Conservation (phyloP, 768 basidiomycete genomes). For the Arthromyces matolae region DNA sequence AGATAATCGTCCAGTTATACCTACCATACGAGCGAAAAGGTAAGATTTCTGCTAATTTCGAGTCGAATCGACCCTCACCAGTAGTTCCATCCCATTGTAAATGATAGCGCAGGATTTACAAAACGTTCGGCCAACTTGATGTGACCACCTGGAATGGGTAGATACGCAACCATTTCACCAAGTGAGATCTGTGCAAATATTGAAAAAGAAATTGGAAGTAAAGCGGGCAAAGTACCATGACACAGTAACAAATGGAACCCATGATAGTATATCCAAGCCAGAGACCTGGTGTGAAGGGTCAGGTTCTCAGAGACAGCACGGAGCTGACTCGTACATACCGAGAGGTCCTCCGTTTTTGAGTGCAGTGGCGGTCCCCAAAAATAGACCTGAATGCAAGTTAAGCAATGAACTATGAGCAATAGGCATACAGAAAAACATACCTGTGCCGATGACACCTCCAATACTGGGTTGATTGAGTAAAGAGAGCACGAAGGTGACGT, state of each 20-base stretch:
- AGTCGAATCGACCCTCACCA: slow-evolving; percentile 24
- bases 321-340: slow-evolving; percentile 32
- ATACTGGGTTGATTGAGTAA: slow-evolving; percentile 36
- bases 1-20: slow-evolving; percentile 62
- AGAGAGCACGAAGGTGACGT: not conserved
- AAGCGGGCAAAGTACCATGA: slow-evolving; percentile 50
- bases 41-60: not conserved
- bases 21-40: slow-evolving; percentile 15
- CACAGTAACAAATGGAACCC: slow-evolving; percentile 65
- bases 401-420: not conserved
- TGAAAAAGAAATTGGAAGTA: not conserved
- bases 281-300: slow-evolving; percentile 37
- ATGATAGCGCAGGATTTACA: slow-evolving; percentile 70
- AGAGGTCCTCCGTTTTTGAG: slow-evolving; percentile 61
- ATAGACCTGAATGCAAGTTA: slow-evolving; percentile 26
- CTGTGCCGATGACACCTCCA: slow-evolving; percentile 58
- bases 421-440: slow-evolving; percentile 30
- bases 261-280: slow-evolving; percentile 66
- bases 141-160: slow-evolving; percentile 77
- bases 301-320: not conserved
- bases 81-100: slow-evolving; percentile 53
- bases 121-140: slow-evolving; percentile 82
- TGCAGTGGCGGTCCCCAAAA: slow-evolving; percentile 58
- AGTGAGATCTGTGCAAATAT: slow-evolving; percentile 48
- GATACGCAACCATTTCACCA: slow-evolving; percentile 73